A percentile compares a stretch with the other conserved stretches of the same genome.
phyloP scores from a whole-genome alignment of 352 stramenopile genomes.

The Pilasporangium apinafurcum region DNA sequence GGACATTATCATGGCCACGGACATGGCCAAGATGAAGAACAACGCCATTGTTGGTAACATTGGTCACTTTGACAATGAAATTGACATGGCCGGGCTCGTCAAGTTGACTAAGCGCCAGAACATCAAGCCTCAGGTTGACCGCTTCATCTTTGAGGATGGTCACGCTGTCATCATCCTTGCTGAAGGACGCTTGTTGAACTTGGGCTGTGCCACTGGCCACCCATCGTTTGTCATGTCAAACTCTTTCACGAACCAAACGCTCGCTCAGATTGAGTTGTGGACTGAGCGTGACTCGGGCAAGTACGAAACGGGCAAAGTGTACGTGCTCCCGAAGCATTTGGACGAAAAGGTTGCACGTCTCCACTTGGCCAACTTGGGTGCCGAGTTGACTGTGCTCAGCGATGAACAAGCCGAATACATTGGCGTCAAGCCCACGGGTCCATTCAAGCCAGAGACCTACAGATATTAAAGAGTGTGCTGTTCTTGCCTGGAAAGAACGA shows the following conservation, averaged over 20 bases:
- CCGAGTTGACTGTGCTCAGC: slow-evolving; percentile 93
- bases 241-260: slow-evolving; percentile 99
- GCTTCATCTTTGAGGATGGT: slow-evolving; percentile 95
- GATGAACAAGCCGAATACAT: slow-evolving; percentile 98
- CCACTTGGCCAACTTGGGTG: slow-evolving; percentile 94
- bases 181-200: slow-evolving; percentile 97
- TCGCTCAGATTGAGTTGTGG: slow-evolving; percentile 99
- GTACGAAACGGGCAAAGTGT: slow-evolving; percentile 96
- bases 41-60: slow-evolving; percentile 99
- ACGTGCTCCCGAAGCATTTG: slow-evolving; percentile 97
- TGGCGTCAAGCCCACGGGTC: slow-evolving; percentile 89
- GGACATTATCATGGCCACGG: slow-evolving; percentile 95
- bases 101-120: slow-evolving; percentile 90
- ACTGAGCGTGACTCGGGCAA: slow-evolving; percentile 93
- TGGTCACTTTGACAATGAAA: slow-evolving; percentile 99
- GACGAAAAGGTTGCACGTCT: slow-evolving; percentile 98
- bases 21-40: slow-evolving; percentile 99
- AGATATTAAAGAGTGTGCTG: slow-evolving; percentile 88
- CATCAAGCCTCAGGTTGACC: slow-evolving; percentile 99
- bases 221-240: slow-evolving; percentile 99
- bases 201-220: slow-evolving; percentile 98
- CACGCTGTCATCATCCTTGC: slow-evolving; percentile 97
- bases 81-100: slow-evolving; percentile 96
- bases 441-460: slow-evolving; percentile 98
- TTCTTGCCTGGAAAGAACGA: neutral